Percentiles rank a stretch among this genome's conserved stretches.
phyloP scores from a whole-genome alignment of 345 rosid genomes.

The Limnanthes douglasii region DNA sequence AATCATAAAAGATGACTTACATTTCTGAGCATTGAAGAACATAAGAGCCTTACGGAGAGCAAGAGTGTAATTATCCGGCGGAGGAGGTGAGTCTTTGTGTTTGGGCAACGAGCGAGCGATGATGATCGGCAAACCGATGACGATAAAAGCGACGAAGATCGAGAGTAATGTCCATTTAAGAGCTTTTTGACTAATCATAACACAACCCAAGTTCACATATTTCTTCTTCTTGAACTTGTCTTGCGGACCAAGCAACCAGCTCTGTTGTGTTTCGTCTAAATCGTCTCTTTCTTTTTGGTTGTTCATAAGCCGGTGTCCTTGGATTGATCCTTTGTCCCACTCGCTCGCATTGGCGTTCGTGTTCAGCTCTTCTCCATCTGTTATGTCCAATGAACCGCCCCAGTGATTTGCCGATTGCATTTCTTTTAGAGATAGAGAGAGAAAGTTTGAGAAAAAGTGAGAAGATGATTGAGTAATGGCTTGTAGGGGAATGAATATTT shows the following conservation, averaged over 20 bases:
- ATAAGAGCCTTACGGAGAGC: slow-evolving; percentile 73
- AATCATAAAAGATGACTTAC: slow-evolving; percentile 31
- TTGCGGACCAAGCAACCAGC: slow-evolving; percentile 56
- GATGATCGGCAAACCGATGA: slow-evolving; percentile 52
- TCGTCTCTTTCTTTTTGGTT: slow-evolving; percentile 9
- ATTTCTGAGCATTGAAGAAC: slow-evolving; percentile 86
- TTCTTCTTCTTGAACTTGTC: slow-evolving; percentile 35
- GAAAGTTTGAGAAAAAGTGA: neutral
- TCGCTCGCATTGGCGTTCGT: slow-evolving; percentile 15
- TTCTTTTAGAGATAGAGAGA: neutral
- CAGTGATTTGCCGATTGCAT: slow-evolving; percentile 63
- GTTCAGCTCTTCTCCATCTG: slow-evolving; percentile 21
- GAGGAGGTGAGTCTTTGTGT: slow-evolving; percentile 31
- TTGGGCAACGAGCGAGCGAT: slow-evolving; percentile 48
- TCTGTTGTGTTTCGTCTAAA: slow-evolving; percentile 71
- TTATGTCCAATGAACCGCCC: slow-evolving; percentile 67
- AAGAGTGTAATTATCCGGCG: slow-evolving; percentile 54
- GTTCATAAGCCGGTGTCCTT: slow-evolving; percentile 9
- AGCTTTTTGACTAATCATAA: slow-evolving; percentile 39
- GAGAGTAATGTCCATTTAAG: slow-evolving; percentile 32
- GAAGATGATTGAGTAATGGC: no score
- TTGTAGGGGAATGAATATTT: no score
- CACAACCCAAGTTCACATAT: slow-evolving; percentile 68
- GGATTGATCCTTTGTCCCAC: slow-evolving; percentile 45
- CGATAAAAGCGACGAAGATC: slow-evolving; percentile 25